Evolutionary conservation across 2,329 filamentous ascomycete genomes (phyloP).

Genomic region (Verticillium isaacii): DNA sequence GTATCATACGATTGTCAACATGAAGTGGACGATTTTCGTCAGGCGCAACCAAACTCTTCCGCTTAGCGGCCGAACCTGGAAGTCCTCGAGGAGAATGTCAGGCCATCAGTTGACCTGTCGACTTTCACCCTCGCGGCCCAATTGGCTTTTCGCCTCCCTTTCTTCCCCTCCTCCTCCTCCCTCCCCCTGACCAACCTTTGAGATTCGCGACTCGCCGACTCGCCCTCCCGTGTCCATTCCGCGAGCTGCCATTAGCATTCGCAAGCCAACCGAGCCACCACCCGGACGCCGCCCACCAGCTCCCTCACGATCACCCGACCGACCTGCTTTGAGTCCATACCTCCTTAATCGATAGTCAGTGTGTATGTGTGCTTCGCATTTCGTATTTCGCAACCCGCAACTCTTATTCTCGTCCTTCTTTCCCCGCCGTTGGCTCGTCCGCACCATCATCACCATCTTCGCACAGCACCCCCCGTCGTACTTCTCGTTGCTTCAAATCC

Average conservation of each 20-base stretch:
- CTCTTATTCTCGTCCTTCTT: background rate
- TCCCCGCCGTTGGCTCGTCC: background rate
- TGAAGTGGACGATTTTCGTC: constrained; percentile 13
- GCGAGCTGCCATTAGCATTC: background rate
- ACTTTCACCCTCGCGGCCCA: constrained; percentile 1
- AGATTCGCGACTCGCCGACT: background rate
- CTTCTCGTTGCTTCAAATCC: background rate
- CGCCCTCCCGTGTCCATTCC: background rate
- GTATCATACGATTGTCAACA: constrained; percentile 30
- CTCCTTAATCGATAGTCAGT: background rate
- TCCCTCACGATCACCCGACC: background rate
- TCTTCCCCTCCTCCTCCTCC: background rate
- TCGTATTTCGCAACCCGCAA: background rate
- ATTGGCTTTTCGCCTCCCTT: constrained; percentile 3
- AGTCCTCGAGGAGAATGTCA: constrained; percentile 8
- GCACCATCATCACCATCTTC: background rate
- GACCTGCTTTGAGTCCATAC: background rate
- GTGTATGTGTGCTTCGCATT: background rate
- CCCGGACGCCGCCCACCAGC: background rate
- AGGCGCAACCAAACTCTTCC: constrained; percentile 9
- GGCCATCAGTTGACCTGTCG: constrained; percentile 11
- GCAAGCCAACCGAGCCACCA: background rate
- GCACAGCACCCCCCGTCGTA: background rate
- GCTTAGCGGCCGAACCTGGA: constrained; percentile 10
- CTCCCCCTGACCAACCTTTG: background rate